Evolutionary conservation across 2,329 filamentous ascomycete species (phyloP), one percentile per base, ranked within the genome.

Genomic region (Nothophaeocryptopus gaeumannii): DNA sequence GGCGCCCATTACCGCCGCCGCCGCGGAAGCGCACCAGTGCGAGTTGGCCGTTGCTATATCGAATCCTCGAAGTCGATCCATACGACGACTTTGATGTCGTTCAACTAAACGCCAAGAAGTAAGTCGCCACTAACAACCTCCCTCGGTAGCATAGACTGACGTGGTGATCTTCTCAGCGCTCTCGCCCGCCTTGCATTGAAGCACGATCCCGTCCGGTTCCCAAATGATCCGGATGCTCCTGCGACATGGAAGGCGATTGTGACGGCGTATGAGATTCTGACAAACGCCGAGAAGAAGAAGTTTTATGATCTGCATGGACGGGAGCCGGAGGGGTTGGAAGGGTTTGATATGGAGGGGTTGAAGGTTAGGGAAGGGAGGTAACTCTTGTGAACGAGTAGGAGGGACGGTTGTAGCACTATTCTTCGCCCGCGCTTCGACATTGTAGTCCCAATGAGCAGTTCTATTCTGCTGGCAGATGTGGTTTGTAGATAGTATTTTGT

Each of bases 21-120:
- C 20, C 20, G 7, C 20, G 20, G 20, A 52, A 52, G 31, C 48
- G 50, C 40, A 43, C 49, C 36, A 54, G 50, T 29, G 42, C 49
- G 5, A 34, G 43, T 7, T 61, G 57, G 60, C 60, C 55, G 5
- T 46, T 63, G 5, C 51, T 60, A 20, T 64, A 63, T 46, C 56
- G 54, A 8, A 60, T 64, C 16, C 36, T 64, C n/a, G 56, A 58
- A 33, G 45, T 64, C 29, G 51, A 60, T 30, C 61, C 61, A 2
- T 42, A 38, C 4, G 56, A 58, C 3, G 48, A 52, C 15, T 36
- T 53, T 1, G 32, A 46, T n/a, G 37, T 51, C 12, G 53, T 61
- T 7, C 47, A 56, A 14, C 15, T 45, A 1, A 32, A 49, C 8
- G 40, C 55, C 20, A 53, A 56, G 14, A 58, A 49, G 59, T 59